Conservation (phyloP, 345 rosid species). For the Dipteronia sinensis region DNA sequence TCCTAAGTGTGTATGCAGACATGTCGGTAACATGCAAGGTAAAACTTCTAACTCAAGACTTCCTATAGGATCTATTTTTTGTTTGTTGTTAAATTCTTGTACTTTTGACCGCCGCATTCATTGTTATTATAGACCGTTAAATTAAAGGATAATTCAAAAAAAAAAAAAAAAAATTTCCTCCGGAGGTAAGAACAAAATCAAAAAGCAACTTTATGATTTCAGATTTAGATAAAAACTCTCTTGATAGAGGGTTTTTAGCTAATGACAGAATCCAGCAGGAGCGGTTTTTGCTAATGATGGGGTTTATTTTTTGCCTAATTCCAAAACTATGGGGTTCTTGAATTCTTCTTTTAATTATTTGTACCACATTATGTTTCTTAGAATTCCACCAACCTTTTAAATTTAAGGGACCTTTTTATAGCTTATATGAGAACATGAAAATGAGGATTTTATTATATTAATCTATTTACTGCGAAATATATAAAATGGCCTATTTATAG, state of each 20-base stretch:
- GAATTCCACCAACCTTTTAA: not conserved
- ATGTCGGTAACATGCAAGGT: conserved; percentile 98
- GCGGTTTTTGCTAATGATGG: not conserved
- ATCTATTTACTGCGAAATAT: no score
- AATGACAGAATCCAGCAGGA: not conserved
- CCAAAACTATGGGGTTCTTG: not conserved
- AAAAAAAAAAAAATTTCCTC: not conserved
- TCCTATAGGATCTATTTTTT: not conserved
- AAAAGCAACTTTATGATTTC: not conserved
- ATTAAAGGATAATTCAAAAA: not conserved
- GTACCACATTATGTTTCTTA: not conserved
- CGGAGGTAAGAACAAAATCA: not conserved
- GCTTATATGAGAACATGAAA: not conserved
- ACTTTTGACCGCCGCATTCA: not conserved
- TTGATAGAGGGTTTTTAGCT: not conserved
- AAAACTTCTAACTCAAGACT: conserved; percentile 16
- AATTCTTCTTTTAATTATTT: not conserved
- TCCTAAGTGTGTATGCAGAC: conserved; percentile 94
- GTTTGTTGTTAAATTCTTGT: conserved; percentile 4
- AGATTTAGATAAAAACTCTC: not conserved
- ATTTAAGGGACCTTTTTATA: not conserved
- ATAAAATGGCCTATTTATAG: no score
- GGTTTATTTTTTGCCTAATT: not conserved
- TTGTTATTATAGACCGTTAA: not conserved
- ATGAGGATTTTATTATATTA: not conserved